Percentiles rank a stretch among this genome's conserved stretches.
These are phyloP conservation scores for Hypoxylon sp. DNA, from an alignment of 2,329 filamentous ascomycete genomes.

Conservation along the genomic window DNA sequence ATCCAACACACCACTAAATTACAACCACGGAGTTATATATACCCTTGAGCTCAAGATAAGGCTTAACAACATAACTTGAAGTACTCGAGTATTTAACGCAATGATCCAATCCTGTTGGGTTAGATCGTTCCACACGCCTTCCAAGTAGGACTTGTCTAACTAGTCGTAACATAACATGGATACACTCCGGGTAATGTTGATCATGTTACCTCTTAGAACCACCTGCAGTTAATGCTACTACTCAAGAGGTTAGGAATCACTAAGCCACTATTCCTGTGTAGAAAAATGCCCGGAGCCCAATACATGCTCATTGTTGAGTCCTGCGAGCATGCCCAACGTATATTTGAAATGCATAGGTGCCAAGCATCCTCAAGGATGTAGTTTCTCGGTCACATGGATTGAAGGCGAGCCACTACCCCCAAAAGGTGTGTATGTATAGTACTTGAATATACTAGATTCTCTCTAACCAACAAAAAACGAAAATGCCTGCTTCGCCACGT, in stretches of 20 bases:
- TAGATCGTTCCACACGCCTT: slow-evolving; percentile 19
- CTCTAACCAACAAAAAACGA: slow-evolving; percentile 12
- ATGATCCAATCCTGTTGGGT: slow-evolving; percentile 16
- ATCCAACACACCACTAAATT: slow-evolving; percentile 3
- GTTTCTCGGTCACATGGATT: slow-evolving; percentile 34
- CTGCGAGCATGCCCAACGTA: slow-evolving; percentile 44
- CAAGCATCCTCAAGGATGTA: slow-evolving; percentile 24
- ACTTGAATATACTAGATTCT: slow-evolving; percentile 28
- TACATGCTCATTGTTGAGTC: slow-evolving; percentile 2
- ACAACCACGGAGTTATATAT: slow-evolving; percentile 1
- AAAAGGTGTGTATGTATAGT: slow-evolving; percentile 23
- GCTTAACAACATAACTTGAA: slow-evolving; percentile 19
- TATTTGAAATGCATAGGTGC: slow-evolving; percentile 31
- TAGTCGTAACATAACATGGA: slow-evolving; percentile 16
- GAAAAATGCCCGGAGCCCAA: slow-evolving; percentile 25
- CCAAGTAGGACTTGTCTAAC: slow-evolving; percentile 10
- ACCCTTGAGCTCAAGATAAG: neutral
- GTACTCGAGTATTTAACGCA: slow-evolving; percentile 10
- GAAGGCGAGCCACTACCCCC: slow-evolving; percentile 19
- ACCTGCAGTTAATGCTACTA: slow-evolving; percentile 9
- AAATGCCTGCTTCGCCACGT: slow-evolving; percentile 42
- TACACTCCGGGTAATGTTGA: slow-evolving; percentile 4
- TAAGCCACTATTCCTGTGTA: slow-evolving; percentile 10
- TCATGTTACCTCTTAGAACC: slow-evolving; percentile 15
- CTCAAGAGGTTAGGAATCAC: slow-evolving; percentile 8